A percentile compares a stretch with the other conserved stretches of the same genome.
Evolutionary conservation across 306 rosid genomes (phyloP).

Genomic region (Vigna hirtella): DNA sequence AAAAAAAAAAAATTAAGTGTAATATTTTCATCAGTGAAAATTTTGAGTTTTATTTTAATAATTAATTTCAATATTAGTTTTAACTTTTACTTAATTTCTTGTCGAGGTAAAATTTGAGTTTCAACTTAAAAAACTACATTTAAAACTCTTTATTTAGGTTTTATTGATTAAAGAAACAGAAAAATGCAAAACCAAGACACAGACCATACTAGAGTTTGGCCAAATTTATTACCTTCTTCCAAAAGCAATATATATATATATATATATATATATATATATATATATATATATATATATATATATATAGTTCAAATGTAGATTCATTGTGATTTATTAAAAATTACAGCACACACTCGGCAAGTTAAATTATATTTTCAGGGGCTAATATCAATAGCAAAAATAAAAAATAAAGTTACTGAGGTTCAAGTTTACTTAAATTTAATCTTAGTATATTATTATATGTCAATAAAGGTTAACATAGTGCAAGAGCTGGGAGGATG

Average conservation of each 20-base stretch:
- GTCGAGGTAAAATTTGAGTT: neutral
- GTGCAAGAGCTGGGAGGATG: neutral
- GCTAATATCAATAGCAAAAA: neutral
- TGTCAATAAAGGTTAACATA: neutral
- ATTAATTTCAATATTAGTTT: neutral
- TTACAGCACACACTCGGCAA: neutral
- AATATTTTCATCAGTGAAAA: neutral
- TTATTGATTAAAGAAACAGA: neutral
- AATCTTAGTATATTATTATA: neutral
- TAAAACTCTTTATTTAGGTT: neutral
- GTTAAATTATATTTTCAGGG: neutral
- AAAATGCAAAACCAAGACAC: neutral
- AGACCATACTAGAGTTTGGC: neutral
- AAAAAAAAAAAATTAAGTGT: neutral
- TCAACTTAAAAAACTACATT: neutral
- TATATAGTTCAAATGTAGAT: neutral
- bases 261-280: too few relatives aligned
- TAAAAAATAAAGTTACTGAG: neutral
- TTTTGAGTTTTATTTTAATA: neutral
- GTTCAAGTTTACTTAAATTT: neutral
- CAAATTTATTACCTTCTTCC: constrained; percentile 16
- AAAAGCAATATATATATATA: too few relatives aligned
- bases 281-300: too few relatives aligned
- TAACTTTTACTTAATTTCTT: neutral
- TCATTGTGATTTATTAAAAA: neutral